phyloP scores from a whole-genome alignment of 2,329 filamentous ascomycete species.

The Claviceps arundinis region DNA sequence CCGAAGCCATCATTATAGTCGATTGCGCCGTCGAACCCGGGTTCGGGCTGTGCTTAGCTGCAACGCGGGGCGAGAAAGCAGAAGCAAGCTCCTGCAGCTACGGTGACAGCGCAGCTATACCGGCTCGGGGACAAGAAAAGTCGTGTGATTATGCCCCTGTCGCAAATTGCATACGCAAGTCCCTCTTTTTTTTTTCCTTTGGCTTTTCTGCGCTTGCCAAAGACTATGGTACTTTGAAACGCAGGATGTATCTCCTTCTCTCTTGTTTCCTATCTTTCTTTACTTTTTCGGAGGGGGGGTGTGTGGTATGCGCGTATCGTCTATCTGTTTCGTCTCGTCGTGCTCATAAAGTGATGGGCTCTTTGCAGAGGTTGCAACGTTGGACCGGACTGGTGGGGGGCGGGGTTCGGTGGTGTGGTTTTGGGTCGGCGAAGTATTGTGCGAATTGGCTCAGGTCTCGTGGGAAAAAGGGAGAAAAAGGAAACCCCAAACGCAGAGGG shows the following conservation, averaged over 20 bases:
- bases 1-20: slow-evolving; percentile 35
- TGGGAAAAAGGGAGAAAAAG: too few relatives aligned
- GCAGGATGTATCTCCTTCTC: background rate
- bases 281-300: background rate
- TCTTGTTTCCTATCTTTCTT: background rate
- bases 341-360: too few relatives aligned
- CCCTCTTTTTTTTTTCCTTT: background rate
- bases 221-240: too few relatives aligned
- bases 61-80: background rate
- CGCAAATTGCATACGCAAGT: background rate
- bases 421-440: too few relatives aligned
- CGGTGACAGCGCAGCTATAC: too few relatives aligned
- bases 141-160: background rate
- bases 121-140: background rate
- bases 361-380: too few relatives aligned
- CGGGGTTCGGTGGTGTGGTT: too few relatives aligned
- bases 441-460: too few relatives aligned
- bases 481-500: too few relatives aligned
- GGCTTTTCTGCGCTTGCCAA: background rate
- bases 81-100: background rate
- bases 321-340: too few relatives aligned
- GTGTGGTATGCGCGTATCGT: background rate
- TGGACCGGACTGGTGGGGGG: too few relatives aligned
- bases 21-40: background rate
- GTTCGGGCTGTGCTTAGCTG: too few relatives aligned